Evolutionary conservation across 2,329 filamentous ascomycete genomes (phyloP).

Genomic region (Orbilia oligospora): DNA sequence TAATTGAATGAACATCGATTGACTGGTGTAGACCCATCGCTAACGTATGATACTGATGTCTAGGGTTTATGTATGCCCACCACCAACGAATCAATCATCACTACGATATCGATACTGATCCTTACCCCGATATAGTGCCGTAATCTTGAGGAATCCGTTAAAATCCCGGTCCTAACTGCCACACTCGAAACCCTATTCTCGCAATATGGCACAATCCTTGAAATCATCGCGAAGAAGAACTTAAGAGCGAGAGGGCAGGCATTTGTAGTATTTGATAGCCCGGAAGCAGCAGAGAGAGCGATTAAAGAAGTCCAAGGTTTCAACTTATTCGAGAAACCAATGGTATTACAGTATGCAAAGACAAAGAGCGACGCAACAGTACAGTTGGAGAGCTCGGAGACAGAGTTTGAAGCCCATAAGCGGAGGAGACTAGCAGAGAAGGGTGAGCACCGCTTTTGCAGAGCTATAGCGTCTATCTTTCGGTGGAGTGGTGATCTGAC

Average conservation of each 20-base stretch:
- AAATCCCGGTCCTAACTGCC: conserved; percentile 81
- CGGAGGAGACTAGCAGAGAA: conserved; percentile 87
- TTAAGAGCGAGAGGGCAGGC: conserved; percentile 94
- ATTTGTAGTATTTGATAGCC: conserved; percentile 88
- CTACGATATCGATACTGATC: conserved; percentile 64
- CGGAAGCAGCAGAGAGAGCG: conserved; percentile 83
- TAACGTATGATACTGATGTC: conserved; percentile 30
- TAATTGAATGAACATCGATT: background rate
- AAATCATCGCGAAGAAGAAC: conserved; percentile 89
- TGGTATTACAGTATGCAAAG: conserved; percentile 85
- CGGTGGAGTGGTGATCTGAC: background rate
- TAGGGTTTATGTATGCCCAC: conserved; percentile 61
- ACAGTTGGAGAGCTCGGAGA: conserved; percentile 77
- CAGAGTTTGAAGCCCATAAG: conserved; percentile 91
- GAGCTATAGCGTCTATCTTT: background rate
- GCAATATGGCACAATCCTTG: conserved; percentile 87
- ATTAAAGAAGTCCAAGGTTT: conserved; percentile 94
- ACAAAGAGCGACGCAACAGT: conserved; percentile 91
- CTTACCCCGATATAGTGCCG: conserved; percentile 68
- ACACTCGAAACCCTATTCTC: conserved; percentile 84
- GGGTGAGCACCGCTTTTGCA: conserved; percentile 72
- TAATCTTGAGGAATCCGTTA: conserved; percentile 94
- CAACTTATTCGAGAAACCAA: conserved; percentile 90
- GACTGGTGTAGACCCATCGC: conserved; percentile 10
- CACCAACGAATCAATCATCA: background rate